Evolutionary conservation across 768 basidiomycete species (phyloP).

Genomic region (Hygrophoropsis aurantiaca): DNA sequence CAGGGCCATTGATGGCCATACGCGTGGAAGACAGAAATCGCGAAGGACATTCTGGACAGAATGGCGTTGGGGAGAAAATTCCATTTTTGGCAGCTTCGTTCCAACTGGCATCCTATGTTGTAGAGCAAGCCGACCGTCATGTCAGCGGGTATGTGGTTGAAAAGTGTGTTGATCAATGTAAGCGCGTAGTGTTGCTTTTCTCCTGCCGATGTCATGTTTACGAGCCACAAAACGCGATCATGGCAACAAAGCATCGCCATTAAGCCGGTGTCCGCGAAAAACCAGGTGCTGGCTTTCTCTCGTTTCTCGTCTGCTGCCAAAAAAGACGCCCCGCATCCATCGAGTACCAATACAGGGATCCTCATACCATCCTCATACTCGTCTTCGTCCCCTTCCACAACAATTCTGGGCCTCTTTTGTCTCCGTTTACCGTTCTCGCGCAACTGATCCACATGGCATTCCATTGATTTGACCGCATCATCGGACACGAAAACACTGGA

Average conservation of each 20-base stretch:
- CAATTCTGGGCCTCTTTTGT: not conserved
- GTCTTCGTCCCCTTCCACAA: conserved; percentile 4
- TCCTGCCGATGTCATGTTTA: conserved; percentile 15
- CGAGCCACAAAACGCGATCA: conserved; percentile 15
- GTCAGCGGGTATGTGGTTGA: conserved; percentile 12
- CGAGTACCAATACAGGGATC: conserved; percentile 28
- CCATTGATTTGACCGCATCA: too few species aligned
- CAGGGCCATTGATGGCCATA: conserved; percentile 36
- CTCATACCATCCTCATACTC: conserved; percentile 18
- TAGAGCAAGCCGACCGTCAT: conserved; percentile 18
- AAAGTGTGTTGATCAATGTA: conserved; percentile 15
- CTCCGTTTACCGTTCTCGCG: not conserved
- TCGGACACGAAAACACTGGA: conserved; percentile 17
- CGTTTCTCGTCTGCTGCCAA: conserved; percentile 11
- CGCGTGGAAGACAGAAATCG: conserved; percentile 34
- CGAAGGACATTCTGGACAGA: conserved; percentile 14
- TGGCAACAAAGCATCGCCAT: conserved; percentile 16
- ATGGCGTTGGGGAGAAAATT: not conserved
- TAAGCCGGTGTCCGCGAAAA: conserved; percentile 16
- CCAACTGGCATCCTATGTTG: conserved; percentile 25
- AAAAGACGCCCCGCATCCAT: conserved; percentile 34
- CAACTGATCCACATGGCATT: too few species aligned
- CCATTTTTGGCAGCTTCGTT: conserved; percentile 12
- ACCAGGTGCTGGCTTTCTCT: conserved; percentile 15
- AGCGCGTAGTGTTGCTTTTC: too few species aligned